Conservation (phyloP, 2,329 filamentous ascomycete species). For the Apiospora saccharicola region DNA sequence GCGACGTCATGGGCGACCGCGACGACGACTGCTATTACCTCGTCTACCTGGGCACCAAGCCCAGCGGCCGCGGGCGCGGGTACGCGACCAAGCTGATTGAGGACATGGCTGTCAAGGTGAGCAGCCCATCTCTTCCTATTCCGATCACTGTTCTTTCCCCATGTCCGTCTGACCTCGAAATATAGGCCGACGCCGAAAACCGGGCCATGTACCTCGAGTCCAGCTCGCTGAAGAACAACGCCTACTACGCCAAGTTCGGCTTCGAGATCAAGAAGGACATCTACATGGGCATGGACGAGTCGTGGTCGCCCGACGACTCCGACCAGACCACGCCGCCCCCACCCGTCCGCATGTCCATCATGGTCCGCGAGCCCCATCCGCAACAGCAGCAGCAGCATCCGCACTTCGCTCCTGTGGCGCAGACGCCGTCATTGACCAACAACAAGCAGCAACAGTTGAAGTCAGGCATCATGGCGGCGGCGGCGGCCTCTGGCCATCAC, state of each 20-base stretch:
- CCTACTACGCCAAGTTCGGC: conserved; percentile 78
- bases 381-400: not conserved
- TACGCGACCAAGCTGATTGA: conserved; percentile 76
- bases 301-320: not conserved
- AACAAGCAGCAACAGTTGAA: conserved; percentile 32
- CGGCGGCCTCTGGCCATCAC: conserved; percentile 4
- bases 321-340: conserved; percentile 38
- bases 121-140: not conserved
- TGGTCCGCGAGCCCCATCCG: conserved; percentile 75
- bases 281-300: conserved; percentile 51
- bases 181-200: conserved; percentile 71
- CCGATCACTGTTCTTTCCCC: conserved; percentile 6
- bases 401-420: not conserved
- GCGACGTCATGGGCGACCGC: conserved; percentile 69
- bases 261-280: conserved; percentile 73
- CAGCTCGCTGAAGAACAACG: conserved; percentile 71
- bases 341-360: conserved; percentile 76
- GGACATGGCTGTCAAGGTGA: conserved; percentile 70
- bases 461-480: conserved; percentile 3
- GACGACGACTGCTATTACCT: conserved; percentile 80
- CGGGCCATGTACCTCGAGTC: conserved; percentile 81
- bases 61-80: conserved; percentile 73
- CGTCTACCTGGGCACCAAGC: conserved; percentile 82
- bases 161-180: not conserved
- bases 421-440: conserved; percentile 29